Evolutionary conservation across 2,329 filamentous ascomycete genomes (phyloP).

Genomic region (Ramichloridium luteum): DNA sequence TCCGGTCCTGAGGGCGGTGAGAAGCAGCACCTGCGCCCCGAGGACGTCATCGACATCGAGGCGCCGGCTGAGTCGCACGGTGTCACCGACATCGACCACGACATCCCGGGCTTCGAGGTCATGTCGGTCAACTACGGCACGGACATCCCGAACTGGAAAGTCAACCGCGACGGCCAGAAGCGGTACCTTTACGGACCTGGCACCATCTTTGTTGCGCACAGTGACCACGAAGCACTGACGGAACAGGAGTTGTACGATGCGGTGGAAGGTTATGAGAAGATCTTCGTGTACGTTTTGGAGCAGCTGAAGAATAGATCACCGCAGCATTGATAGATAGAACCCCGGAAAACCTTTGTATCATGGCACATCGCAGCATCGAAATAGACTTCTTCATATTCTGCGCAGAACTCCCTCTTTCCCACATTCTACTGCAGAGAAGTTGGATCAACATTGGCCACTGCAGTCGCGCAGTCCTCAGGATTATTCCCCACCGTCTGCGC

Average conservation of each 20-base stretch:
- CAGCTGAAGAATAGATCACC: neutral
- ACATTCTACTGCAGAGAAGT: slow-evolving; percentile 9
- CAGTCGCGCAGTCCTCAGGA: slow-evolving; percentile 14
- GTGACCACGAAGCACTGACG: slow-evolving; percentile 66
- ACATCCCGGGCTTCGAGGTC: slow-evolving; percentile 78
- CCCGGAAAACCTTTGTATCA: too few relatives aligned
- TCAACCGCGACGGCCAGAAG: slow-evolving; percentile 44
- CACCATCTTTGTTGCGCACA: slow-evolving; percentile 77
- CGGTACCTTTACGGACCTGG: slow-evolving; percentile 51
- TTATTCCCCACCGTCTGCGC: slow-evolving; percentile 16
- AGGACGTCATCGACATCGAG: slow-evolving; percentile 44
- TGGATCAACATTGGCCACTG: slow-evolving; percentile 11
- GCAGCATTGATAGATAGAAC: too few relatives aligned
- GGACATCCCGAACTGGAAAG: slow-evolving; percentile 66
- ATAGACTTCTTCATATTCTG: too few relatives aligned
- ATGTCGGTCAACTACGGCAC: slow-evolving; percentile 87
- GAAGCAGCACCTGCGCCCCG: slow-evolving; percentile 15
- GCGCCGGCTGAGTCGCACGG: slow-evolving; percentile 57
- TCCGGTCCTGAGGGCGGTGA: slow-evolving; percentile 7
- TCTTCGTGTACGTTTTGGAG: slow-evolving; percentile 6
- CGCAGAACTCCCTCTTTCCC: too few relatives aligned
- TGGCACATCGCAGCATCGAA: too few relatives aligned
- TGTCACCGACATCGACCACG: slow-evolving; percentile 64
- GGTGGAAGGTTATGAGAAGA: slow-evolving; percentile 62
- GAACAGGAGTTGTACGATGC: slow-evolving; percentile 64